phyloP scores from a whole-genome alignment of 331 rosid species.

The Erythrophleum ivorense region DNA sequence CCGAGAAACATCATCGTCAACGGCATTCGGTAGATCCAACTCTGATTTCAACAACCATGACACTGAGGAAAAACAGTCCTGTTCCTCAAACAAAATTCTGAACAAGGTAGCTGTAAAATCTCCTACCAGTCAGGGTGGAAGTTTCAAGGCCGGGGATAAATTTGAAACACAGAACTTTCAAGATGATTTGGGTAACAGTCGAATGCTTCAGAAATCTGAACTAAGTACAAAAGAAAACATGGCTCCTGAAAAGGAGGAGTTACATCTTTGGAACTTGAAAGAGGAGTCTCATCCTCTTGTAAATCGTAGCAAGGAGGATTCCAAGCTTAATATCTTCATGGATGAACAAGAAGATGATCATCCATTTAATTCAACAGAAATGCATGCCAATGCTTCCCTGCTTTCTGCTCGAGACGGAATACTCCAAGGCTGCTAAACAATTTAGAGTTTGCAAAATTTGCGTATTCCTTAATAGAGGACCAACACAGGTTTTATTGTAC shows the following conservation, averaged over 20 bases:
- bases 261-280: constrained; percentile 44
- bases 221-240: constrained; percentile 56
- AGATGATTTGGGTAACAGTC: constrained; percentile 20
- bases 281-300: constrained; percentile 53
- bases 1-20: constrained; percentile 46
- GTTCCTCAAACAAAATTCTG: not conserved
- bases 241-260: constrained; percentile 58
- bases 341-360: constrained; percentile 53
- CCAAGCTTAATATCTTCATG: constrained; percentile 19
- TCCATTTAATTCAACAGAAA: constrained; percentile 53
- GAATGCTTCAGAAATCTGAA: constrained; percentile 39
- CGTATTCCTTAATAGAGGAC: not conserved
- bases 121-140: too few relatives aligned
- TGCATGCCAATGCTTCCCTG: constrained; percentile 51
- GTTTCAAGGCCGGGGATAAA: not conserved
- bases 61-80: constrained; percentile 42
- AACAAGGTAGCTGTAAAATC: too few relatives aligned
- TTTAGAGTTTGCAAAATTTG: not conserved
- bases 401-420: constrained; percentile 37
- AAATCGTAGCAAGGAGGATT: constrained; percentile 36
- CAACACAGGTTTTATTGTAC: not conserved
- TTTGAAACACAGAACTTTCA: constrained; percentile 27
- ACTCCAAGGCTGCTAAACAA: constrained; percentile 12
- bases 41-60: constrained; percentile 49
- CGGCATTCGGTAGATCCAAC: constrained; percentile 50